These are phyloP conservation scores for Theileria sp. DNA, from an alignment of 169 alveolate species.

Conservation along the genomic window DNA sequence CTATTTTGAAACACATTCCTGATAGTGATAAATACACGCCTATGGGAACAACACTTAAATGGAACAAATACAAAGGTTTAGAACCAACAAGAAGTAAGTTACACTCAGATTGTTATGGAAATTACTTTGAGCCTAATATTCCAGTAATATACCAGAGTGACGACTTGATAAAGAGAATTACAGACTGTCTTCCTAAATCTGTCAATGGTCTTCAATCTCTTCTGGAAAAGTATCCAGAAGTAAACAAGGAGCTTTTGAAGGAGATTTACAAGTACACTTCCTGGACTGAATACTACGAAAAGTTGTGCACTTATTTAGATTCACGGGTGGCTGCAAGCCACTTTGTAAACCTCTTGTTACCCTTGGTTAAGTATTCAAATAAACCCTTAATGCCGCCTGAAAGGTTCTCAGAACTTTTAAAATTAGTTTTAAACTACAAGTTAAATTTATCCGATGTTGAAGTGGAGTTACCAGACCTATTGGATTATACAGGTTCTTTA, in stretches of 20 bases:
- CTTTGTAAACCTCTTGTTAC: slow-evolving; percentile 49
- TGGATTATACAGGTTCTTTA: slow-evolving; percentile 18
- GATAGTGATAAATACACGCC: slow-evolving; percentile 11
- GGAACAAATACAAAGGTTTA: slow-evolving; percentile 34
- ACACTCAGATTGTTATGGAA: slow-evolving; percentile 17
- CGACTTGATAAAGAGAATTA: slow-evolving; percentile 21
- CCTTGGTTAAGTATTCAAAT: background rate
- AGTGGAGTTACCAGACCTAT: slow-evolving; percentile 19
- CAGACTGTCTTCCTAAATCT: slow-evolving; percentile 9
- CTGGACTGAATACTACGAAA: slow-evolving; percentile 13
- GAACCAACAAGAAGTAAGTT: slow-evolving; percentile 33
- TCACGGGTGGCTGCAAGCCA: slow-evolving; percentile 50
- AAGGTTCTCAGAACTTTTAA: slow-evolving; percentile 33
- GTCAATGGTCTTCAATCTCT: background rate
- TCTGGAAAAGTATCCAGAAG: slow-evolving; percentile 36
- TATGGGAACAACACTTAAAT: slow-evolving; percentile 39
- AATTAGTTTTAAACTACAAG: slow-evolving; percentile 20
- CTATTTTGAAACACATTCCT: background rate
- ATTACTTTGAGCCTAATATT: slow-evolving; percentile 47
- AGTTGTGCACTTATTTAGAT: slow-evolving; percentile 19
- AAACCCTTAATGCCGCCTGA: slow-evolving; percentile 18
- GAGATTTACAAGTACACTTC: slow-evolving; percentile 29
- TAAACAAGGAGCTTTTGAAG: slow-evolving; percentile 26
- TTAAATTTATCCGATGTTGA: slow-evolving; percentile 32
- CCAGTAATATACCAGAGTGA: slow-evolving; percentile 26